Percentiles rank a stretch among this genome's conserved stretches.
Conservation (phyloP, 2,329 filamentous ascomycete species). For the Aureobasidium subglaciale region DNA sequence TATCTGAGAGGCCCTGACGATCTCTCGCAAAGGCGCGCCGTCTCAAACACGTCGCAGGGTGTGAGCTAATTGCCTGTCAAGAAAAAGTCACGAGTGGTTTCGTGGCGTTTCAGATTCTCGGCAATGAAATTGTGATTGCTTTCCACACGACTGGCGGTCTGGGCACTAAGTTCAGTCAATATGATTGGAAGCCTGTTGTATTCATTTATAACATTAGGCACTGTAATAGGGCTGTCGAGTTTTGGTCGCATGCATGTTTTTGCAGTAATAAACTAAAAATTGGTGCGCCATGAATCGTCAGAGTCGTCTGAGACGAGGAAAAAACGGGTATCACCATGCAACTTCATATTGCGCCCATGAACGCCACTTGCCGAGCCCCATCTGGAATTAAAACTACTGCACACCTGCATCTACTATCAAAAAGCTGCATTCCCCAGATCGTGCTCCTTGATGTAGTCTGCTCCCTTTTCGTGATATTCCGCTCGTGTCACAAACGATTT, state of each 20-base stretch:
- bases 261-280: constrained; percentile 4
- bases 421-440: constrained; percentile 35
- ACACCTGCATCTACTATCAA: constrained; percentile 16
- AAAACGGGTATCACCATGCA: constrained; percentile 15
- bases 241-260: constrained; percentile 8
- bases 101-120: constrained; percentile 15
- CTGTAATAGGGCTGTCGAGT: neutral
- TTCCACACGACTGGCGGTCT: neutral
- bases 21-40: constrained; percentile 9
- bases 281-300: constrained; percentile 12
- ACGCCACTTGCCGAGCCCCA: constrained; percentile 11
- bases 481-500: constrained; percentile 64
- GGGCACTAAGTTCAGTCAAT: neutral
- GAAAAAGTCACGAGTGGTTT: constrained; percentile 1
- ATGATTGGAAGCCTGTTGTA: neutral
- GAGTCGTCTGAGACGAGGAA: neutral
- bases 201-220: neutral
- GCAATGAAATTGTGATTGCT: constrained; percentile 14
- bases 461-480: constrained; percentile 87
- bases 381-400: constrained; percentile 5
- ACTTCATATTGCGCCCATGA: neutral
- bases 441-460: constrained; percentile 77
- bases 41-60: constrained; percentile 9
- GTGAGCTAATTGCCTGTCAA: constrained; percentile 6
- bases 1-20: constrained; percentile 11